phyloP scores from a whole-genome alignment of 331 rosid genomes.

The Quercus lobata region DNA sequence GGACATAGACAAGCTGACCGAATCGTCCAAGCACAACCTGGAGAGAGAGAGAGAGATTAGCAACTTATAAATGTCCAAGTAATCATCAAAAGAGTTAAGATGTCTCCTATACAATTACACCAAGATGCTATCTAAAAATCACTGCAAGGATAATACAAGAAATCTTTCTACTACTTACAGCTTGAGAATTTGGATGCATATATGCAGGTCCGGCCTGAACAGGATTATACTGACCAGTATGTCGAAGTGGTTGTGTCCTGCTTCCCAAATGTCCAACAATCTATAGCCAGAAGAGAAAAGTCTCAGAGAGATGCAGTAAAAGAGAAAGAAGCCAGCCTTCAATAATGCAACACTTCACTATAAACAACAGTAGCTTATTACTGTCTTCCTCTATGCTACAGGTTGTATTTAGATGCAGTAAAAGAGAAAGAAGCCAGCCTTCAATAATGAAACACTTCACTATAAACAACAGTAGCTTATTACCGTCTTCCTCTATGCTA shows the following conservation, averaged over 20 bases:
- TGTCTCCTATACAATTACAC: not conserved
- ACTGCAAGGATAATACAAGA: constrained; percentile 8
- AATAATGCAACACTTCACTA: too few species aligned
- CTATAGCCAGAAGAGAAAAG: constrained; percentile 35
- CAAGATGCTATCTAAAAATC: constrained; percentile 7
- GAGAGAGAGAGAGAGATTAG: not conserved
- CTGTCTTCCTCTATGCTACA: too few species aligned
- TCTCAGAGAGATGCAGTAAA: too few species aligned
- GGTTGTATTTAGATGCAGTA: too few species aligned
- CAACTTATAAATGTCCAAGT: constrained; percentile 7
- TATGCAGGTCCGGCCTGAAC: constrained; percentile 65
- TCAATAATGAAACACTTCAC: too few species aligned
- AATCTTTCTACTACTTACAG: constrained; percentile 53
- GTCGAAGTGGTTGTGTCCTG: constrained; percentile 60
- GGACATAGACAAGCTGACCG: constrained; percentile 73
- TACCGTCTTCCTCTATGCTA: too few species aligned
- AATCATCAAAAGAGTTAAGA: constrained; percentile 6
- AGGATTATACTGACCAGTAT: constrained; percentile 57
- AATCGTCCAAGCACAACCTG: constrained; percentile 86
- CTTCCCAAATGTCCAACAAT: constrained; percentile 67
- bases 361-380: too few species aligned
- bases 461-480: too few species aligned
- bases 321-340: too few species aligned
- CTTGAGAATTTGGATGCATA: constrained; percentile 59
- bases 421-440: too few species aligned